Evolutionary conservation across 2,329 filamentous ascomycete species (phyloP), one percentile per base, ranked within the genome.

Genomic region (Gaeumannomyces sp.): DNA sequence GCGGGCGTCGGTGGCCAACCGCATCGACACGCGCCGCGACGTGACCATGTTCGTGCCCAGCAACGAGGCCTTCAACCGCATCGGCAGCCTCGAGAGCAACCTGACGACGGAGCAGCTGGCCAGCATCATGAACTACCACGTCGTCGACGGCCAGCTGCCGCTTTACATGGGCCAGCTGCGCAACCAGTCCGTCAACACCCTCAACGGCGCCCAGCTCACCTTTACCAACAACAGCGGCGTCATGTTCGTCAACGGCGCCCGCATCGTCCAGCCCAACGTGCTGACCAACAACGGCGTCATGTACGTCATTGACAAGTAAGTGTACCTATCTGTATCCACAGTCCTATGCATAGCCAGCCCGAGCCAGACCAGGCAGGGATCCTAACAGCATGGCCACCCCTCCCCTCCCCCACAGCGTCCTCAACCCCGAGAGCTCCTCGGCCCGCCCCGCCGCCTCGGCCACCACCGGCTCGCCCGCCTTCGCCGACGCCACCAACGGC

Each of bases 41-140:
- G 68, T 90, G 56, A 90, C 88, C 64, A 79, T 90, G 67, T 90
- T 91, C 68, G 86, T 83, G 0, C 88, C 88, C 1, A 80, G 77
- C 71, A 86, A 89, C 72, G 76, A 76, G 2, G 86, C 86, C 16
- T 86, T 90, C 76, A 77, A 81, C 45, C 74, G 77, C 31, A 83
- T 89, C 59, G 85, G 82, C 65, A 84, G 79, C 62, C 76, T 81
- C 31, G 71, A 86, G 14, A 72, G 74, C 33, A 79, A 79, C 65
- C 73, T 88, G 35, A 78, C 78, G 29, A 71, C 74, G 0, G 73
- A 79, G 5, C 73, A 84, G 19, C 77, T 89, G 1, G 73, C 78
- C 2, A 73, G 73, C 33, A 80, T 90, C 62, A 78, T 91, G 45
- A 75, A 79, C 31, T 91, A 91, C 75, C 89, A 92, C 72, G 80